Percentiles rank a stretch among this genome's conserved stretches.
These are phyloP conservation scores for Coniochaeta sp. DNA, from an alignment of 2,329 filamentous ascomycete genomes.

Conservation along the genomic window DNA sequence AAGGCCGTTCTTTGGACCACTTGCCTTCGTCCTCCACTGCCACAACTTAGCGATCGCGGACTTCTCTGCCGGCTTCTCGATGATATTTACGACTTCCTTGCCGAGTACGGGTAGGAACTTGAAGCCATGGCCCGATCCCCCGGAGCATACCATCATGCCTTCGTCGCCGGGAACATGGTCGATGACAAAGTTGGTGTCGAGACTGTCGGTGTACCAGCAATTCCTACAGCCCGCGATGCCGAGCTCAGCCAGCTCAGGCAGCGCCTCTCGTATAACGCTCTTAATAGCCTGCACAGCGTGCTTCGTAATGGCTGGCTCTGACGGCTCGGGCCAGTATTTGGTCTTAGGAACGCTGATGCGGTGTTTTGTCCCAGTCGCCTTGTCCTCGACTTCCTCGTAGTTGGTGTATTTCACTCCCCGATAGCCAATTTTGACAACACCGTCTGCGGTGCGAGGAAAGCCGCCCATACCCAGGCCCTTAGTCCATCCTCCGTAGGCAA, in stretches of 20 bases:
- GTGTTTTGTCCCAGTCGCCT: not conserved
- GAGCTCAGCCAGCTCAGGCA: constrained; percentile 17
- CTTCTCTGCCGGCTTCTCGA: not conserved
- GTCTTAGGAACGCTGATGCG: not conserved
- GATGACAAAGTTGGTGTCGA: constrained; percentile 25
- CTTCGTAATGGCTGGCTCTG: constrained; percentile 13
- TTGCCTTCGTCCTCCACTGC: not conserved
- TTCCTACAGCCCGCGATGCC: constrained; percentile 18
- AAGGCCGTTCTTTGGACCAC: not conserved
- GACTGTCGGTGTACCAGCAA: constrained; percentile 27
- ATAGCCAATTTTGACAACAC: constrained; percentile 20
- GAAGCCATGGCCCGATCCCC: constrained; percentile 27
- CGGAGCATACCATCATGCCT: constrained; percentile 25
- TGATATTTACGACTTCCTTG: constrained; percentile 1
- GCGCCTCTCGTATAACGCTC: constrained; percentile 24
- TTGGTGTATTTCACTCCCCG: constrained; percentile 29
- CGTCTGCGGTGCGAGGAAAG: constrained; percentile 16
- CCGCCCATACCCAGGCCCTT: constrained; percentile 6
- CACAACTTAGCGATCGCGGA: not conserved
- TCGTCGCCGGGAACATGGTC: constrained; percentile 23
- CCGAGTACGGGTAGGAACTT: constrained; percentile 27
- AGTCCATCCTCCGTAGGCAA: constrained; percentile 3
- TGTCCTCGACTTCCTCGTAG: constrained; percentile 8
- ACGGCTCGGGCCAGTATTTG: constrained; percentile 5
- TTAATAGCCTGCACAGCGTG: constrained; percentile 16